Evolutionary conservation across 768 basidiomycete genomes (phyloP), one percentile per base, ranked within the genome.

Genomic region (Lentinula guzmanii): DNA sequence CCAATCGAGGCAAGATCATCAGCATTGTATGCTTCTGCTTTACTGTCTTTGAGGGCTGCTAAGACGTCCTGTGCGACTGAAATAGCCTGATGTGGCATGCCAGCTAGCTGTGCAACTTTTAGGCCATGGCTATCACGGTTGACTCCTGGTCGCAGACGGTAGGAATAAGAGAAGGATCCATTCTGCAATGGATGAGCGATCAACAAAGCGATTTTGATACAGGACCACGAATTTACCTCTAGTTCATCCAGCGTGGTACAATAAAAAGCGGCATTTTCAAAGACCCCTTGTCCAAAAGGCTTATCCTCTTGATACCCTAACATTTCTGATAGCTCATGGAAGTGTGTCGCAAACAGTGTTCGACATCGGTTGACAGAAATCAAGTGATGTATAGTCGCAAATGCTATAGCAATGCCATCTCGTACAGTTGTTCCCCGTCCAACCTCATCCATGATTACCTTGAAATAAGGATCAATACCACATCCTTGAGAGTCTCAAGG

Each of bases 391-490:
- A 95, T 79, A 2, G 93, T 86, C 5, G 93, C 91, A 68, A 93
- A 98, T 16, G 97, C 95, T 55, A 98, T 92, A 0, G 96, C 93
- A 13, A 98, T 73, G 9, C 96, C 96, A 68, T 97, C 95, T 63
- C 86, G 86, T 7, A 95, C 86, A 0, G 95, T 95, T 5, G 96
- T 98, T 37, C 96, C 96, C 66, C 96, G 78, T 5, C 96, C 96
- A n/a, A 99, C 95, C 77, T 99, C 96, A 70, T 99, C 96, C 93
- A 99, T 95, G 64, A 99, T 95, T n/a, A 98, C 90, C 93, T 95
- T 10, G 39, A 16, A 41, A 13, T 8, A 18, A 66, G 15, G 10
- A 39, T 42, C 10, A n/a, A 48, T 39, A 15, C 31, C 3, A 9
- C 34, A 34, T 35, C 13, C 5, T 3, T 24, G n/a, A 31, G 16